phyloP scores from a whole-genome alignment of 257 asterid genomes.

The Lavandula angustifolia region DNA sequence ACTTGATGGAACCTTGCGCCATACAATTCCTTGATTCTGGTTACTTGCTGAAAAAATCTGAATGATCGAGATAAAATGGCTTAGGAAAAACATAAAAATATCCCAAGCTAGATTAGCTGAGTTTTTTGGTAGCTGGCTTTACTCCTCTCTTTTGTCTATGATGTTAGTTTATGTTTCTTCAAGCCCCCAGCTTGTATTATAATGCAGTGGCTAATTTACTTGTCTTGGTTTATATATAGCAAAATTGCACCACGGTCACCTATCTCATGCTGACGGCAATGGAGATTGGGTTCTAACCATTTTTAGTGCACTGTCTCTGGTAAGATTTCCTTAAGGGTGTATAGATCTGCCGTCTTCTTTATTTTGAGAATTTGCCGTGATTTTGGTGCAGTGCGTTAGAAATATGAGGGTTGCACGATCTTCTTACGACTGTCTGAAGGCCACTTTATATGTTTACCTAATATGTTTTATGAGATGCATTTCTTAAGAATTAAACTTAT shows the following conservation, averaged over 20 bases:
- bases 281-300: conserved; percentile 99
- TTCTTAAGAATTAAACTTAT: conserved; percentile 10
- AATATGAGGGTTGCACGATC: conserved; percentile 6
- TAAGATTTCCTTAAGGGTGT: conserved; percentile 39
- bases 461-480: conserved; percentile 16
- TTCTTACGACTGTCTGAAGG: conserved; percentile 4
- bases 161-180: conserved; percentile 16
- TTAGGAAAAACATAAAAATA: background rate
- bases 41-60: background rate
- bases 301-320: conserved; percentile 87
- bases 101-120: conserved; percentile 12
- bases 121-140: conserved; percentile 10
- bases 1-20: background rate
- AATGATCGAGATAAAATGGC: background rate
- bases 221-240: conserved; percentile 48
- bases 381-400: conserved; percentile 6
- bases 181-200: background rate
- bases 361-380: background rate
- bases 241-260: conserved; percentile 90
- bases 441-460: conserved; percentile 20
- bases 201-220: conserved; percentile 29
- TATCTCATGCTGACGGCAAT: conserved; percentile 90
- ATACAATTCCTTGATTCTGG: conserved; percentile 20
- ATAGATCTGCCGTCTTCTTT: conserved; percentile 7
- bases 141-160: background rate